Evolutionary conservation across 2,329 filamentous ascomycete species (phyloP).

Genomic region (Graphiopsis chlorocephala): DNA sequence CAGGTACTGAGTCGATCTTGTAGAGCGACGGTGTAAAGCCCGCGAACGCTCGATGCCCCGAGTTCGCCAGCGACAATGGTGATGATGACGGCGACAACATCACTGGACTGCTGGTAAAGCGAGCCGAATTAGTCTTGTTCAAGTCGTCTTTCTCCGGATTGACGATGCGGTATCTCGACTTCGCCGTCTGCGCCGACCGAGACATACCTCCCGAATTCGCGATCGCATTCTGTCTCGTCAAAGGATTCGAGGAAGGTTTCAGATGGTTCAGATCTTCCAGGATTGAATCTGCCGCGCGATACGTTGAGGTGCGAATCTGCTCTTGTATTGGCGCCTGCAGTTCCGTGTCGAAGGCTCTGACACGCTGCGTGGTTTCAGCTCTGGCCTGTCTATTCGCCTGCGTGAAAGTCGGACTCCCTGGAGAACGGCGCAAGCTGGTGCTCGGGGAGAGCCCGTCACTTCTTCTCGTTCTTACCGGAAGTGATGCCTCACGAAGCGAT

Average conservation of each 20-base stretch:
- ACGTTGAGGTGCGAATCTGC: neutral
- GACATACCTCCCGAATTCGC: neutral
- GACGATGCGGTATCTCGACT: conserved; percentile 6
- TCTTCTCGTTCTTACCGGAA: neutral
- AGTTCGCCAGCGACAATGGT: neutral
- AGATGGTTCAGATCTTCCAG: neutral
- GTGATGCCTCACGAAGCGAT: neutral
- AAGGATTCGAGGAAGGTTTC: neutral
- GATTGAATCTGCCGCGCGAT: neutral
- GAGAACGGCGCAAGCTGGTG: neutral
- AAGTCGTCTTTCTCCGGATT: neutral
- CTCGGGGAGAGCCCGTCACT: neutral
- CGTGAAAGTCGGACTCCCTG: neutral
- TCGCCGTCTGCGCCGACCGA: neutral
- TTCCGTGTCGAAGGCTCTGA: neutral
- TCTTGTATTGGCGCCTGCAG: neutral
- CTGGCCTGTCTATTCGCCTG: neutral
- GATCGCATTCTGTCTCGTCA: neutral
- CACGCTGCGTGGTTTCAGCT: neutral
- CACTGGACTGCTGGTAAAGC: neutral
- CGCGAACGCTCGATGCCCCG: neutral
- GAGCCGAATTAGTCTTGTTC: neutral
- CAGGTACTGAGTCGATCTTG: neutral
- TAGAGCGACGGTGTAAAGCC: neutral
- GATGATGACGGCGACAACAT: neutral